Conservation (phyloP, 1,139 yeast genomes). For the Geotrichum phurueaensis region DNA sequence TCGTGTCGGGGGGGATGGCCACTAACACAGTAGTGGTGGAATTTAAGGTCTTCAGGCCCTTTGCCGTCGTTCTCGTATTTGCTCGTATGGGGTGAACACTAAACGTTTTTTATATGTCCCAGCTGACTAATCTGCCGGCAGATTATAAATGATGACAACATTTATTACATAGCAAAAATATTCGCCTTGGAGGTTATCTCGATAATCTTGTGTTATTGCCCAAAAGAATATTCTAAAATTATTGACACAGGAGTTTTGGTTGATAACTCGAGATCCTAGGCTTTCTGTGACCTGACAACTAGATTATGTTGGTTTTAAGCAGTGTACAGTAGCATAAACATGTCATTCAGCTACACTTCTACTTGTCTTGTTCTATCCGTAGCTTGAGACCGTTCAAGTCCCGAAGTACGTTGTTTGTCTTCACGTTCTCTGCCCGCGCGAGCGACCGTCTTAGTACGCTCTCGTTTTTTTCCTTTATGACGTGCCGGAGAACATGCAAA, state of each 20-base stretch:
- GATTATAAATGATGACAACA: not conserved
- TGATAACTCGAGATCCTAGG: not conserved
- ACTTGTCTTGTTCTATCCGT: not conserved
- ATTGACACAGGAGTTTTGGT: not conserved
- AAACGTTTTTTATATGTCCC: not conserved
- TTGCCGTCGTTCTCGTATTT: not conserved
- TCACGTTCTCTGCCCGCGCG: constrained; percentile 27
- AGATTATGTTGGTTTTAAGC: not conserved
- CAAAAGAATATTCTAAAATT: not conserved
- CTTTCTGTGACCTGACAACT: not conserved
- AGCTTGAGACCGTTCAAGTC: not conserved
- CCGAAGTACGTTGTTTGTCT: constrained; percentile 4
- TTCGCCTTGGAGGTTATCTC: not conserved
- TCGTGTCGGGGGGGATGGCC: not conserved
- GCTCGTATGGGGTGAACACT: not conserved
- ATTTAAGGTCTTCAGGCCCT: not conserved
- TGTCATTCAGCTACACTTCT: not conserved
- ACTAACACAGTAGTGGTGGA: not conserved
- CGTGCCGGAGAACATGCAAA: constrained; percentile 22
- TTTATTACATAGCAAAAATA: not conserved
- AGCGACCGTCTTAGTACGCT: constrained; percentile 24
- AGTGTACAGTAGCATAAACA: not conserved
- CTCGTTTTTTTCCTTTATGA: constrained; percentile 24
- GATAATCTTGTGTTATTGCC: not conserved
- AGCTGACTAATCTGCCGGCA: not conserved